Evolutionary conservation across 331 rosid genomes (phyloP).

Genomic region (Phaseolus coccineus): DNA sequence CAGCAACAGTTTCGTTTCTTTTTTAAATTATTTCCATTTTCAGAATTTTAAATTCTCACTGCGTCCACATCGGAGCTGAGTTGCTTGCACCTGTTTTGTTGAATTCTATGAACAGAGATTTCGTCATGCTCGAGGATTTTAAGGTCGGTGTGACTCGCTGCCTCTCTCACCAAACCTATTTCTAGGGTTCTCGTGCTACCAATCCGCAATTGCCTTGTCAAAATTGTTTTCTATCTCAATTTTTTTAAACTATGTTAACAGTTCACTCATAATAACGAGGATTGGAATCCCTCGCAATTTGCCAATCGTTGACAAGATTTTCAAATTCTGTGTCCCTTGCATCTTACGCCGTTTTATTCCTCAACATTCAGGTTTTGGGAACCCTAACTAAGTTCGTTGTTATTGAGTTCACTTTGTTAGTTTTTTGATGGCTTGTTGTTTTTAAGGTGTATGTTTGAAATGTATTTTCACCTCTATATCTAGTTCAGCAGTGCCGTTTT

Average conservation of each 20-base stretch:
- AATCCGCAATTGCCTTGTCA: constrained; percentile 11
- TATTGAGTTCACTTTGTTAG: neutral
- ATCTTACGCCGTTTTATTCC: neutral
- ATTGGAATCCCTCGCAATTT: neutral
- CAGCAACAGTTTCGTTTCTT: neutral
- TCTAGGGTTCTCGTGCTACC: neutral
- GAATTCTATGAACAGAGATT: constrained; percentile 28
- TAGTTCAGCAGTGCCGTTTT: constrained; percentile 1
- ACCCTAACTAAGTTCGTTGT: constrained; percentile 30
- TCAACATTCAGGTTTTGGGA: constrained; percentile 34
- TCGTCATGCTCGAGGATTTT: constrained; percentile 42
- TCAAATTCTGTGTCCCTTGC: neutral
- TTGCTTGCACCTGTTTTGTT: constrained; percentile 21
- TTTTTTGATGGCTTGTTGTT: neutral
- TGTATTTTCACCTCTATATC: neutral
- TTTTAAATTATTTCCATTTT: neutral
- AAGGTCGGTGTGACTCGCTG: constrained; percentile 40
- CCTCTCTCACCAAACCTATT: neutral
- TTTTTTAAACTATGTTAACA: neutral
- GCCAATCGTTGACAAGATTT: constrained; percentile 4
- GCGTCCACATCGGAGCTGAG: constrained; percentile 15
- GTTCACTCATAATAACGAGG: neutral
- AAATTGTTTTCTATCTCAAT: neutral
- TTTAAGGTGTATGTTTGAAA: constrained; percentile 10
- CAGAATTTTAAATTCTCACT: neutral